Conservation (phyloP, 2,329 filamentous ascomycete species). For the Raffaelea albimanens region DNA sequence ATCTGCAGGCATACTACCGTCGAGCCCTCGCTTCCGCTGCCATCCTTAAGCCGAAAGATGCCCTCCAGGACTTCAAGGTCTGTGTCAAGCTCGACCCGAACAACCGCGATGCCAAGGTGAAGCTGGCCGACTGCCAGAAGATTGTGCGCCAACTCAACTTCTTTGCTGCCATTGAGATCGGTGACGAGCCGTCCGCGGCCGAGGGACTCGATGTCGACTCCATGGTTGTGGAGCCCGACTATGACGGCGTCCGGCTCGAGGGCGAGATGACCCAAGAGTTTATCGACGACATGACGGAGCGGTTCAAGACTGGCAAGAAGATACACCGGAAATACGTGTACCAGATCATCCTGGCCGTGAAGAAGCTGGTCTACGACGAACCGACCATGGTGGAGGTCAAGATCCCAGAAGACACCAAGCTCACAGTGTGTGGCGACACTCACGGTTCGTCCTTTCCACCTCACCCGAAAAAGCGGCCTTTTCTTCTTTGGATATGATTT, state of each 20-base stretch:
- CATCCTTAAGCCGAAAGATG: conserved; percentile 80
- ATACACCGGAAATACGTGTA: conserved; percentile 95
- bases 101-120: conserved; percentile 86
- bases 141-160: conserved; percentile 88
- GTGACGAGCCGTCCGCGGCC: conserved; percentile 84
- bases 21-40: conserved; percentile 86
- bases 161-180: conserved; percentile 87
- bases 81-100: conserved; percentile 78
- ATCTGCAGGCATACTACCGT: conserved; percentile 75
- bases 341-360: conserved; percentile 86
- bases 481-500: conserved; percentile 12
- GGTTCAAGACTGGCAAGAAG: conserved; percentile 94
- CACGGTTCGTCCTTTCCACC: conserved; percentile 45
- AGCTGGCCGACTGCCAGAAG: conserved; percentile 88
- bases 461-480: background rate
- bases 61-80: conserved; percentile 83
- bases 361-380: conserved; percentile 83
- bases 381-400: conserved; percentile 94
- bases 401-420: conserved; percentile 63
- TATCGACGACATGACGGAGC: conserved; percentile 90
- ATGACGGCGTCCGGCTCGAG: conserved; percentile 73
- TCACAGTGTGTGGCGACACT: conserved; percentile 96
- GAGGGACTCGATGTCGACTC: conserved; percentile 82
- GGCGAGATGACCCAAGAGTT: conserved; percentile 92
- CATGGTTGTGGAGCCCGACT: conserved; percentile 72